phyloP scores from a whole-genome alignment of 2,329 filamentous ascomycete species.

The Pseudopyricularia javanii region DNA sequence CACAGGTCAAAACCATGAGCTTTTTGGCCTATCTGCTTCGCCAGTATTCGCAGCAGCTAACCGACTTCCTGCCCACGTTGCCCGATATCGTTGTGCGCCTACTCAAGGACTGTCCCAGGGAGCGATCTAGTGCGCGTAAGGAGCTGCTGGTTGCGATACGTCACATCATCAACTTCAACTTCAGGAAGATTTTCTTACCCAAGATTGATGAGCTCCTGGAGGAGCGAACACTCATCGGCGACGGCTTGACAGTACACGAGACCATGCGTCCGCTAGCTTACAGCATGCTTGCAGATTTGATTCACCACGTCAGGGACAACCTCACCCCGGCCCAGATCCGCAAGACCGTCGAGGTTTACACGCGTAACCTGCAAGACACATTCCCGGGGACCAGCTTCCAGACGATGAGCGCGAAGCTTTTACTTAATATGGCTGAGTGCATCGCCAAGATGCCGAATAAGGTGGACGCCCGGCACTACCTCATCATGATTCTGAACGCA shows the following conservation, averaged over 20 bases:
- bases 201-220: constrained; percentile 95
- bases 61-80: constrained; percentile 75
- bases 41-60: constrained; percentile 74
- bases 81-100: constrained; percentile 85
- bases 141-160: constrained; percentile 92
- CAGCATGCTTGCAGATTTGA: constrained; percentile 95
- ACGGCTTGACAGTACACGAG: constrained; percentile 92
- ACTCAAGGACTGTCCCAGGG: constrained; percentile 84
- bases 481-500: constrained; percentile 95
- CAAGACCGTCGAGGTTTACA: constrained; percentile 94
- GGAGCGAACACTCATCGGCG: constrained; percentile 85
- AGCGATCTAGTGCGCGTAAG: constrained; percentile 88
- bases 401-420: constrained; percentile 95
- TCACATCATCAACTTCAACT: constrained; percentile 99
- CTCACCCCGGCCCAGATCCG: constrained; percentile 83
- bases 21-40: constrained; percentile 88
- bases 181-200: constrained; percentile 82
- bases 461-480: constrained; percentile 82
- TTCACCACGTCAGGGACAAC: constrained; percentile 91
- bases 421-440: constrained; percentile 96
- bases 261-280: constrained; percentile 92
- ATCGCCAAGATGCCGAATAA: constrained; percentile 93
- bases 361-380: constrained; percentile 85
- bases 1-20: constrained; percentile 98
- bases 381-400: constrained; percentile 98